Evolutionary conservation across 306 rosid genomes (phyloP).

Genomic region (Cucumis melo): DNA sequence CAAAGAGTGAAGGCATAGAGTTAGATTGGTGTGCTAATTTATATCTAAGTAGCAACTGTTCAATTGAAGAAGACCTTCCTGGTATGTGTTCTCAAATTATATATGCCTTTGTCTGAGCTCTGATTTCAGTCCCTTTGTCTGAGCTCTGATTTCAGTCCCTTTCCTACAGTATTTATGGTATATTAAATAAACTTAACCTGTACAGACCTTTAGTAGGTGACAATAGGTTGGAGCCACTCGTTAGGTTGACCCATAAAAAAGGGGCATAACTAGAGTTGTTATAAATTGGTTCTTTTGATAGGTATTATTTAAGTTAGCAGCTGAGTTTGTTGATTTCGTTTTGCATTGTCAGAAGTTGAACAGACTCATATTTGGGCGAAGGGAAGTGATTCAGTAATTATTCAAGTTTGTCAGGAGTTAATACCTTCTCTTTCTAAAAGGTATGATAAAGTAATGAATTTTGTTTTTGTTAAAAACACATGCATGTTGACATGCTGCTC

Average conservation of each 20-base stretch:
- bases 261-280: not conserved
- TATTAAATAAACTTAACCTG: not conserved
- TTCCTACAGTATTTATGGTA: not conserved
- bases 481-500: not conserved
- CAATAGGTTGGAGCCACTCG: not conserved
- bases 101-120: not conserved
- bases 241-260: not conserved
- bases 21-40: conserved; percentile 21
- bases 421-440: conserved; percentile 45
- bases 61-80: conserved; percentile 23
- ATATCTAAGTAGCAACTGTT: conserved; percentile 24
- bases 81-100: conserved; percentile 25
- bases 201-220: not conserved
- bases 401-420: conserved; percentile 32
- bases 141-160: not conserved
- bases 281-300: not conserved
- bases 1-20: conserved; percentile 25
- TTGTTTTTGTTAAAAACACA: not conserved
- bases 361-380: conserved; percentile 14
- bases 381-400: conserved; percentile 12
- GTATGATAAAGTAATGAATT: conserved; percentile 25
- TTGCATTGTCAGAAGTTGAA: conserved; percentile 16
- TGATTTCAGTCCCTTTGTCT: not conserved
- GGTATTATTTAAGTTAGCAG: not conserved
- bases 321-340: not conserved